phyloP scores from a whole-genome alignment of 2,329 filamentous ascomycete species.

The Phyllosticta citriasiana region DNA sequence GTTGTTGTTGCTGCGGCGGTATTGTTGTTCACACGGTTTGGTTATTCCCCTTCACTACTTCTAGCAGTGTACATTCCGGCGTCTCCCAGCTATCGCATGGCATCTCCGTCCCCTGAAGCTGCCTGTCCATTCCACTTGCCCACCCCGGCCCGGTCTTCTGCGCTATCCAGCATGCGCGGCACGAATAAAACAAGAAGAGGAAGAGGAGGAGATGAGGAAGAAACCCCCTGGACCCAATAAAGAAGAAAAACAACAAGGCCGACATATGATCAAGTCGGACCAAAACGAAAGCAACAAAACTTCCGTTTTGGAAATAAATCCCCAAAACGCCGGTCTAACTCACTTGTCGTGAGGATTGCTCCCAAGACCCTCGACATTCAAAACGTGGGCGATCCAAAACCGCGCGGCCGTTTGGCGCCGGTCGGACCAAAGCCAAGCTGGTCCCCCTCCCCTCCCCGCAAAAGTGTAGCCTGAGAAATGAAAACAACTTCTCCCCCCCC shows the following conservation, averaged over 20 bases:
- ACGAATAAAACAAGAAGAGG: not conserved
- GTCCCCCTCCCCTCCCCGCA: not conserved
- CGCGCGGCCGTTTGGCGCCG: too few relatives aligned
- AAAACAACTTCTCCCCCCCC: not conserved
- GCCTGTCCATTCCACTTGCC: not conserved
- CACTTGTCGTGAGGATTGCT: conserved; percentile 5
- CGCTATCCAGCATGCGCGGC: not conserved
- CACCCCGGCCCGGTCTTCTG: not conserved
- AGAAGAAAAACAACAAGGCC: not conserved
- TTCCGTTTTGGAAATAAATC: conserved; percentile 5
- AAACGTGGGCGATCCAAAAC: not conserved
- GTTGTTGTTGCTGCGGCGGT: not conserved
- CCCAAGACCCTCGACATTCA: not conserved
- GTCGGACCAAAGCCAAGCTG: not conserved
- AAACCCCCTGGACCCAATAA: not conserved
- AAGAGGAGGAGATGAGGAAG: not conserved
- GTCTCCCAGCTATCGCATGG: not conserved
- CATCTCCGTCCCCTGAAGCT: not conserved
- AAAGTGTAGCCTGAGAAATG: not conserved
- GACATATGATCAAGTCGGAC: not conserved
- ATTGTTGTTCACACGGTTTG: not conserved
- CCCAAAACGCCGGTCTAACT: conserved; percentile 9
- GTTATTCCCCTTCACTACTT: not conserved
- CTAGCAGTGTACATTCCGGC: not conserved
- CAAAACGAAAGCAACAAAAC: conserved; percentile 3